Evolutionary conservation across 305 asterid genomes (phyloP).

Genomic region (Solanum aculeatissimum): DNA sequence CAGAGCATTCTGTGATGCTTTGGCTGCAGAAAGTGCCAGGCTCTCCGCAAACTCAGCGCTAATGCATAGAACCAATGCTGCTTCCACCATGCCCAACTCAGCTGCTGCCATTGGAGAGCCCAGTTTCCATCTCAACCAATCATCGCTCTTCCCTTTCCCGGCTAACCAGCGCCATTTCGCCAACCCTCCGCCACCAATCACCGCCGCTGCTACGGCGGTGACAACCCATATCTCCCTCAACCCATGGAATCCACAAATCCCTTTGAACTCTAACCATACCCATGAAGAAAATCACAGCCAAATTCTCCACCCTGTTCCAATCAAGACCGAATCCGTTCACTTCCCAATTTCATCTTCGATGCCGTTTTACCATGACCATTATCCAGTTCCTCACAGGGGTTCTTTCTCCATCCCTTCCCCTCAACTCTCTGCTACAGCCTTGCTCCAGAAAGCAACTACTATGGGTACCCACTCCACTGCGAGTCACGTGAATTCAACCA

Average conservation of each 20-base stretch:
- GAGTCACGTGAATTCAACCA: constrained; percentile 44
- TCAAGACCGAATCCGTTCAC: constrained; percentile 39
- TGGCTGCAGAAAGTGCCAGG: constrained; percentile 80
- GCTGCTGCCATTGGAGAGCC: constrained; percentile 3
- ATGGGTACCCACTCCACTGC: constrained; percentile 11
- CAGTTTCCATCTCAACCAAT: constrained; percentile 1
- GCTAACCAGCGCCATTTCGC: constrained; percentile 15
- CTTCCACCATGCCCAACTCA: constrained; percentile 12
- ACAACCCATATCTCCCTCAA: constrained; percentile 9
- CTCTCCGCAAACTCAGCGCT: constrained; percentile 50
- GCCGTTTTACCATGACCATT: constrained; percentile 20
- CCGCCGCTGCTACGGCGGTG: neutral
- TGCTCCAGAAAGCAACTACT: constrained; percentile 66
- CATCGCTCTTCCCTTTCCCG: constrained; percentile 26
- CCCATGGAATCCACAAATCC: constrained; percentile 30
- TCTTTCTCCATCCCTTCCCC: constrained; percentile 3
- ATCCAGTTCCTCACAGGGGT: neutral
- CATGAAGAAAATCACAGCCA: constrained; percentile 6
- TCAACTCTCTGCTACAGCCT: constrained; percentile 63
- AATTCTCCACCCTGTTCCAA: neutral
- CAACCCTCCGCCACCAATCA: neutral
- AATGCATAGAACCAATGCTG: neutral
- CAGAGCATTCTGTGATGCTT: constrained; percentile 84
- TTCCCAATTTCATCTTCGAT: constrained; percentile 26
- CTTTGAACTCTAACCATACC: constrained; percentile 28